Conservation (phyloP, 495 filamentous ascomycete genomes). For the Penicillium arizonense region DNA sequence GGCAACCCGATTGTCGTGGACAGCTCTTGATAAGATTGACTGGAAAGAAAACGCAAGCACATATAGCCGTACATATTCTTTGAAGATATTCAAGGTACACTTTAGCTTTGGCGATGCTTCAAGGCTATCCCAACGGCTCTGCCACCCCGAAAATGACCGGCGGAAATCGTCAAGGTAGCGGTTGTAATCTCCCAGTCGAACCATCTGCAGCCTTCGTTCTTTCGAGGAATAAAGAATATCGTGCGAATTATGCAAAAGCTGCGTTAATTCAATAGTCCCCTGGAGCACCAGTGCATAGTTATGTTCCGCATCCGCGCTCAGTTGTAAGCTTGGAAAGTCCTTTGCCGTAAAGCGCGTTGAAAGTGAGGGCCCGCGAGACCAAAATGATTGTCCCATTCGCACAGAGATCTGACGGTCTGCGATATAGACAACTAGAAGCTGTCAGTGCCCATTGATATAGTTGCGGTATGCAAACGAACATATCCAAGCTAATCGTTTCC, state of each 20-base stretch:
- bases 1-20: neutral
- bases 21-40: conserved; percentile 2
- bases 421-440: conserved; percentile 3
- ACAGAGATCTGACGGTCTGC: conserved; percentile 7
- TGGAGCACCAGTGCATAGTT: conserved; percentile 1
- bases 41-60: conserved; percentile 2
- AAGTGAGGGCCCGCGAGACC: conserved; percentile 3
- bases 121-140: neutral
- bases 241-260: neutral
- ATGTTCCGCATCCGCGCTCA: neutral
- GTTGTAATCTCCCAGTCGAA: conserved; percentile 2
- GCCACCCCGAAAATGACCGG: neutral
- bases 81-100: neutral
- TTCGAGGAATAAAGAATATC: conserved; percentile 5
- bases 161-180: conserved; percentile 3
- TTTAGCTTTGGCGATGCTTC: conserved; percentile 1
- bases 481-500: conserved; percentile 4
- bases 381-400: conserved; percentile 7
- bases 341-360: conserved; percentile 3
- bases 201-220: conserved; percentile 1
- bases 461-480: neutral
- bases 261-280: neutral
- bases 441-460: neutral
- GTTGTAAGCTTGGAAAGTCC: conserved; percentile 2
- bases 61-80: conserved; percentile 2